A percentile compares a stretch with the other conserved stretches of the same genome.
These are phyloP conservation scores for Talaromyces sp. DNA, from an alignment of 2,329 filamentous ascomycete species.

Conservation along the genomic window DNA sequence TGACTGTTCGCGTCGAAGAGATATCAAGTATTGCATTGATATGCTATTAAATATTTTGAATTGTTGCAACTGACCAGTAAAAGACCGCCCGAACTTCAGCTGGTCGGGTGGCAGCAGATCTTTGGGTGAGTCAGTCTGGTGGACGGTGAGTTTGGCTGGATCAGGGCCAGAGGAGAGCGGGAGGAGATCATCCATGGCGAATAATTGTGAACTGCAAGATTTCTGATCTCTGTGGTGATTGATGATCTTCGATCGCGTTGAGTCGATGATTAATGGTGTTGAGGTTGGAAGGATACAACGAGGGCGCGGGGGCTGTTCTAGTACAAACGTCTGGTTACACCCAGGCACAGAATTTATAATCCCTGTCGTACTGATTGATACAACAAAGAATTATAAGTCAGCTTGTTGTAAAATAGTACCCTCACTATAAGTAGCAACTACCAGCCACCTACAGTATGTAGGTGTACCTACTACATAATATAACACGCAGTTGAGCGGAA, in stretches of 20 bases:
- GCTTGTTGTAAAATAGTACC: too few species aligned
- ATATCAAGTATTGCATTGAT: not conserved
- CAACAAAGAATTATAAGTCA: too few species aligned
- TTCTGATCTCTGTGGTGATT: not conserved
- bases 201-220: not conserved
- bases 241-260: not conserved
- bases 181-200: not conserved
- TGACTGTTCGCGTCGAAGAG: not conserved
- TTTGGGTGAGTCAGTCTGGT: slow-evolving; percentile 5
- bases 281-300: too few species aligned
- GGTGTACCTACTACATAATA: too few species aligned
- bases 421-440: too few species aligned
- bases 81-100: slow-evolving; percentile 14
- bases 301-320: too few species aligned
- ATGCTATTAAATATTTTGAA: slow-evolving; percentile 42
- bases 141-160: not conserved
- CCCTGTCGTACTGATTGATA: too few species aligned
- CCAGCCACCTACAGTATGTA: too few species aligned
- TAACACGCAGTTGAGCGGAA: too few species aligned
- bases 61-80: slow-evolving; percentile 9
- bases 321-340: too few species aligned
- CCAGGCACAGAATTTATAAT: too few species aligned
- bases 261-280: not conserved
- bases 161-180: not conserved
- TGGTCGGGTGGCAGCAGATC: slow-evolving; percentile 10